phyloP scores from a whole-genome alignment of 2,329 filamentous ascomycete species.

The Ceratocystis cacaofunesta region DNA sequence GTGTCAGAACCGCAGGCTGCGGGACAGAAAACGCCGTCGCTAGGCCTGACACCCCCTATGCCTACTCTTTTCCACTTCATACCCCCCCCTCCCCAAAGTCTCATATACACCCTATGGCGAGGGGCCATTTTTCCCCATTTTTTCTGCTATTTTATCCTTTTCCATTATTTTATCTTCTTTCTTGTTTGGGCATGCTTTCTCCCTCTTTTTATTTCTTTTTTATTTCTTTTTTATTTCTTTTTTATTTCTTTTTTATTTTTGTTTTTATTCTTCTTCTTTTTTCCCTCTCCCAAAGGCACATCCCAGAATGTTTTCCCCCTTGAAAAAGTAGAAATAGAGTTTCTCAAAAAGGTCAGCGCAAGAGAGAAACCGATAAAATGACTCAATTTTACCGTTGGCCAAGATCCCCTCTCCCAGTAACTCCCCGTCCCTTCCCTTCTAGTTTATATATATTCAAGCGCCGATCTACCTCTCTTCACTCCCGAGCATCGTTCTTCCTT shows the following conservation, averaged over 20 bases:
- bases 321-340: not conserved
- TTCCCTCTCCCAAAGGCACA: not conserved
- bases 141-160: too few relatives aligned
- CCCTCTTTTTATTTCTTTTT: not conserved
- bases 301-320: not conserved
- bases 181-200: not conserved
- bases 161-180: not conserved
- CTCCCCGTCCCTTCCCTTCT: not conserved
- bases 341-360: not conserved
- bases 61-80: too few relatives aligned
- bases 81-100: too few relatives aligned
- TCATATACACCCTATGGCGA: too few relatives aligned
- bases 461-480: not conserved
- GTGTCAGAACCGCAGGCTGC: too few relatives aligned
- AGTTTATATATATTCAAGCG: conserved; percentile 1
- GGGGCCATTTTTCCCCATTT: too few relatives aligned
- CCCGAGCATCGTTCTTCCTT: not conserved
- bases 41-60: too few relatives aligned
- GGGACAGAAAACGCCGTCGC: too few relatives aligned
- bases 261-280: not conserved
- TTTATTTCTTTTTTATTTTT: not conserved
- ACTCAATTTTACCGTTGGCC: not conserved
- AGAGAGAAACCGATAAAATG: not conserved
- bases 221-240: too few relatives aligned
- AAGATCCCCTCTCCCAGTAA: not conserved